phyloP scores from a whole-genome alignment of 352 stramenopile species.

The Elongisporangium anandrum region DNA sequence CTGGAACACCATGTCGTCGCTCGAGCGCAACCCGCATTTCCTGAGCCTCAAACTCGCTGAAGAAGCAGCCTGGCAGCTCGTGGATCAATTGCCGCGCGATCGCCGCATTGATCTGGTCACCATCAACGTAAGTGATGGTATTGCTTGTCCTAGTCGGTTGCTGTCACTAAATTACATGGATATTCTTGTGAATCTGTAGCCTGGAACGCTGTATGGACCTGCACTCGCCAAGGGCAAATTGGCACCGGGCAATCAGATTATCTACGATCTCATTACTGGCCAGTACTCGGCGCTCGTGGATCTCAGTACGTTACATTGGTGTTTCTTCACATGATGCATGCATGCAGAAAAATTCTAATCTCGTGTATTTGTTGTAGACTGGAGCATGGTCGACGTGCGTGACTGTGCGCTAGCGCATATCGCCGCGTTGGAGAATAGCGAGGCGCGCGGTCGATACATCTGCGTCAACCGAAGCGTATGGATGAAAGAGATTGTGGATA shows the following conservation, averaged over 20 bases:
- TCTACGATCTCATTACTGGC: constrained; percentile 84
- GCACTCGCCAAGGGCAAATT: constrained; percentile 83
- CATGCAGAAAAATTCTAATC: constrained; percentile 2
- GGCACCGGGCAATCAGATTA: constrained; percentile 78
- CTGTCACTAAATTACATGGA: constrained; percentile 1
- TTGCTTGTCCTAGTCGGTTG: not conserved
- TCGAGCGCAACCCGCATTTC: constrained; percentile 86
- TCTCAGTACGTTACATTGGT: constrained; percentile 40
- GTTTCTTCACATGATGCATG: not conserved
- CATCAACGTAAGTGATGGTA: constrained; percentile 61
- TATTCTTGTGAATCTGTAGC: too few relatives aligned
- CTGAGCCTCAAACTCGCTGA: constrained; percentile 84
- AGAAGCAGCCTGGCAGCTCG: constrained; percentile 84
- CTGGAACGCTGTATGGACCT: constrained; percentile 77
- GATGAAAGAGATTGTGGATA: constrained; percentile 88
- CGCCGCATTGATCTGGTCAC: constrained; percentile 83
- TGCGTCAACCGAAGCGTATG: constrained; percentile 82
- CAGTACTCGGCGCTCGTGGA: constrained; percentile 86
- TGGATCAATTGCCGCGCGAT: constrained; percentile 79
- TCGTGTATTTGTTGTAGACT: constrained; percentile 36
- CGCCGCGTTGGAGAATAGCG: constrained; percentile 76
- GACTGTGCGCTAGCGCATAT: constrained; percentile 82
- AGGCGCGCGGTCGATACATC: constrained; percentile 81
- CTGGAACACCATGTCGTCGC: constrained; percentile 82
- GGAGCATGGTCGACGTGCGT: constrained; percentile 83